Conservation (phyloP, 1,284 basidiomycete genomes). For the Retiboletus flavoniger region DNA sequence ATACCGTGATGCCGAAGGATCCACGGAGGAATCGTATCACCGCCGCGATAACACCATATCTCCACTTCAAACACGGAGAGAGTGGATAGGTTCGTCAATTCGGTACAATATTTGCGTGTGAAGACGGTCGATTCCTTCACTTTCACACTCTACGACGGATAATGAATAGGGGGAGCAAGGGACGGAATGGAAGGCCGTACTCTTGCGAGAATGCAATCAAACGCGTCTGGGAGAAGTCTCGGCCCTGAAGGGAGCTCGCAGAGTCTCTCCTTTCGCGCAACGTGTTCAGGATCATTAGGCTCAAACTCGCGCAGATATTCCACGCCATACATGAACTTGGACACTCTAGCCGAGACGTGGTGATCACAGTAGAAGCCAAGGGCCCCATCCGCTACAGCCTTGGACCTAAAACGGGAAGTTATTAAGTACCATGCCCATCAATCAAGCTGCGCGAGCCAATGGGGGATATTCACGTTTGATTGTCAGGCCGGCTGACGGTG, state of each 20-base stretch:
- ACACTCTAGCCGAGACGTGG: conserved; percentile 73
- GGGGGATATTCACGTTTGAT: conserved; percentile 56
- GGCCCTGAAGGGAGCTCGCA: conserved; percentile 76
- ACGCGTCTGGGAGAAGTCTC: conserved; percentile 69
- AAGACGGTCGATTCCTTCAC: conserved; percentile 79
- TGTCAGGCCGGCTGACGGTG: conserved; percentile 69
- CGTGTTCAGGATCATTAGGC: conserved; percentile 61
- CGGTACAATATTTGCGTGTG: conserved; percentile 75
- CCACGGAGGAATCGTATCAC: conserved; percentile 67
- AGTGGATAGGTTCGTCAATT: conserved; percentile 69
- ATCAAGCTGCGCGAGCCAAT: conserved; percentile 13
- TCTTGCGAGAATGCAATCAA: conserved; percentile 72
- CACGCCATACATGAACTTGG: conserved; percentile 77
- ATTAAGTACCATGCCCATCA: conserved; percentile 7
- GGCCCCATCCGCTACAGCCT: conserved; percentile 77
- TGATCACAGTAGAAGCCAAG: conserved; percentile 82
- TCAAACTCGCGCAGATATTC: conserved; percentile 72
- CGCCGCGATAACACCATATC: conserved; percentile 76
- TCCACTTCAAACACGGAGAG: conserved; percentile 78
- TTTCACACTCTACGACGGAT: conserved; percentile 51
- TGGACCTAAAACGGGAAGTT: conserved; percentile 49
- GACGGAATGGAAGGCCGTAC: conserved; percentile 38
- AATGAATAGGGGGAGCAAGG: conserved; percentile 7
- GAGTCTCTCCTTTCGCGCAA: conserved; percentile 58
- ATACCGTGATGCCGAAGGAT: conserved; percentile 61